These are phyloP conservation scores for Rickenella mellea DNA, from an alignment of 768 basidiomycete species.

Conservation along the genomic window DNA sequence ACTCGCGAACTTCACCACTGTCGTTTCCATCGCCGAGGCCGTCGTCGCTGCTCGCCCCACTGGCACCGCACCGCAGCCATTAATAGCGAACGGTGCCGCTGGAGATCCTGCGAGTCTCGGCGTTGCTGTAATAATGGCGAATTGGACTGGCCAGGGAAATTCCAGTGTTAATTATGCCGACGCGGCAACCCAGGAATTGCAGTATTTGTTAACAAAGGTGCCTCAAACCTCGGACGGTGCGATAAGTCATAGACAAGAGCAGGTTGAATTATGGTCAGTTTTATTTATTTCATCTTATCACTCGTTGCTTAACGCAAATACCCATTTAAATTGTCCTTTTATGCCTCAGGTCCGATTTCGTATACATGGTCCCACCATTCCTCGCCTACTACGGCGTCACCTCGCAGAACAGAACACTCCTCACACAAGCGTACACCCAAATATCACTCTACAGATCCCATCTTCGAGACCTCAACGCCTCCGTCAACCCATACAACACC, in stretches of 20 bases:
- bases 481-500: constrained; percentile 1
- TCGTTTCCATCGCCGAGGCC: constrained; percentile 43
- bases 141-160: constrained; percentile 34
- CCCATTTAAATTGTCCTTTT: neutral
- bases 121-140: constrained; percentile 54
- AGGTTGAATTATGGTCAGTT: constrained; percentile 66
- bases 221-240: constrained; percentile 69
- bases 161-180: constrained; percentile 46
- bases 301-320: neutral
- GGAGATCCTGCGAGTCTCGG: constrained; percentile 78
- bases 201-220: constrained; percentile 46
- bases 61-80: constrained; percentile 47
- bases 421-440: constrained; percentile 62
- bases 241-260: constrained; percentile 61
- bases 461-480: constrained; percentile 39
- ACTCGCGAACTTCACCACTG: constrained; percentile 36
- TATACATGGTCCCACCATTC: constrained; percentile 85
- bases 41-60: constrained; percentile 38
- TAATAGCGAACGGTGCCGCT: constrained; percentile 51
- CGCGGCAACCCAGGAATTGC: constrained; percentile 58
- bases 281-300: neutral
- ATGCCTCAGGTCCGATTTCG: constrained; percentile 57
- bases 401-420: constrained; percentile 45
- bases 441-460: constrained; percentile 62
- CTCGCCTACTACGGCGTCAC: constrained; percentile 73